A percentile compares a stretch with the other conserved stretches of the same genome.
Evolutionary conservation across 768 basidiomycete species (phyloP).

Genomic region (Mycena crocata): DNA sequence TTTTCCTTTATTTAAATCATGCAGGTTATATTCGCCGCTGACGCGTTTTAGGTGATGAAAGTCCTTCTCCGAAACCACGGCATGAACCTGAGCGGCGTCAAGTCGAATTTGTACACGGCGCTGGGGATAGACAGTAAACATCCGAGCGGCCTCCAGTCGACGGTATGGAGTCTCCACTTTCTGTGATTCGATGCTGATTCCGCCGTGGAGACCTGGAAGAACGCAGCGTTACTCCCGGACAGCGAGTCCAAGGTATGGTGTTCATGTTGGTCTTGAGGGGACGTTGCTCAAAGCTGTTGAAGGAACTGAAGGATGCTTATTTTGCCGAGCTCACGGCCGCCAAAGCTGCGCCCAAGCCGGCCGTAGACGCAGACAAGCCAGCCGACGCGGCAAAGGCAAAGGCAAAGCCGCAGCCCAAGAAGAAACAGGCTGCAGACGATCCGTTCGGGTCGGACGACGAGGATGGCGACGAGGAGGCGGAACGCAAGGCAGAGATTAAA

Average conservation of each 20-base stretch:
- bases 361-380: background rate
- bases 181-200: constrained; percentile 11
- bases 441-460: constrained; percentile 68
- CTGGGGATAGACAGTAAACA: constrained; percentile 83
- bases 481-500: constrained; percentile 27
- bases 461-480: constrained; percentile 30
- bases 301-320: constrained; percentile 75
- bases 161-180: constrained; percentile 53
- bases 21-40: background rate
- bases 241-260: constrained; percentile 69
- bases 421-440: constrained; percentile 55
- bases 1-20: constrained; percentile 32
- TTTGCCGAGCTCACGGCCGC: constrained; percentile 56
- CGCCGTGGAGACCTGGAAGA: constrained; percentile 74
- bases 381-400: constrained; percentile 20
- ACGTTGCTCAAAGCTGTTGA: background rate
- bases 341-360: constrained; percentile 32
- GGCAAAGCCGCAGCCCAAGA: background rate
- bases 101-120: constrained; percentile 75
- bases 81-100: constrained; percentile 73
- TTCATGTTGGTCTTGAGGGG: background rate
- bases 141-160: constrained; percentile 76
- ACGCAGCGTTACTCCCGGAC: constrained; percentile 65
- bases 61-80: constrained; percentile 75
- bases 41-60: constrained; percentile 68